Base-by-base conservation (phyloP, 306 rosid genomes). In the Cucurbita pepo region DNA sequence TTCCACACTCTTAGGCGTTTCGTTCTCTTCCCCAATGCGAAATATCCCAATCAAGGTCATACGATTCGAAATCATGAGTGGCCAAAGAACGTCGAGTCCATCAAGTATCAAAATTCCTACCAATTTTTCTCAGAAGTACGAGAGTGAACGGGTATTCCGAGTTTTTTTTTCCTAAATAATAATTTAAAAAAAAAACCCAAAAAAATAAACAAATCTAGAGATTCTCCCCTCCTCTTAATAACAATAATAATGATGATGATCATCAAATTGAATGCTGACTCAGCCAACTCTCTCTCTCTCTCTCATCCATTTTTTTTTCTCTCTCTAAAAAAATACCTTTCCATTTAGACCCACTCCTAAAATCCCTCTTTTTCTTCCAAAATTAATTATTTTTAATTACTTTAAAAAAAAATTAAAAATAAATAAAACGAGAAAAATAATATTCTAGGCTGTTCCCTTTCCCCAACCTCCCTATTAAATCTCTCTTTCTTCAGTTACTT, bases 341-440 rank as follows among this genome's bases (percentile, higher is more conserved):
- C 77, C 85, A 40, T 85, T 84, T 86, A 81, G 84, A 80, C 79
- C 88, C 73, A 84, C 82, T 80, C 85, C n/a, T 76, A 71, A 84
- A 78, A 36, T 9, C 60, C 70, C 74, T 71, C 56, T 79, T 52
- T 56, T 44, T 56, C 15, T 10, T 13, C 19, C 59, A 2, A 55
- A 30, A 30, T 30, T 30, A 30, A 30, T 30, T 30, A 30, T 30
- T 30, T 30, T 30, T 30, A 30, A 30, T 30, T 30, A 30, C 34
- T 30, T 30, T 2, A 2, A 30, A 40, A 40, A 40, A 40, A 3
- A 5, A 40, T 40, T 40, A 4, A 40, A 40, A 40, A 5, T 40
- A 40, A 40, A 40, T 3, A 34, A 38, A 1, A 25, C 2, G 11
- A n/a, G 0, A 18, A 18, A 66, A 66, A 4, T 69, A 76, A 78